Percentiles rank a stretch among this genome's conserved stretches.
These are phyloP conservation scores for Taphrina wiesneri DNA, from an alignment of 1,139 yeast species.

Conservation along the genomic window DNA sequence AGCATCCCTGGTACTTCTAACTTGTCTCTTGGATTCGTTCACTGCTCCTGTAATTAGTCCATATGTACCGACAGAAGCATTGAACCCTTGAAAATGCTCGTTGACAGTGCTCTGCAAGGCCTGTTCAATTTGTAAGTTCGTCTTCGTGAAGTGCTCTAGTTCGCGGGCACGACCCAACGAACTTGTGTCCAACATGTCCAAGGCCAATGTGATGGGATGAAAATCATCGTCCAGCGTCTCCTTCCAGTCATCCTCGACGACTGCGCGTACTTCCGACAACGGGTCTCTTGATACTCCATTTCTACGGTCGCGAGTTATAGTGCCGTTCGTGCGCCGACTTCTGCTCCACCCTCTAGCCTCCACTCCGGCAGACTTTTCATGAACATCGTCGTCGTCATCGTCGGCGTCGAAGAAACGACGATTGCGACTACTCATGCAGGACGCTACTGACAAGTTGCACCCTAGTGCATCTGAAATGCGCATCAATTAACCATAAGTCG, in stretches of 20 bases:
- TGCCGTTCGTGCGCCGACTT: background rate
- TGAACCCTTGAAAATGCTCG: constrained; percentile 78
- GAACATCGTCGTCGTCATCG: constrained; percentile 9
- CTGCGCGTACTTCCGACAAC: constrained; percentile 17
- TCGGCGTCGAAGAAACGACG: constrained; percentile 18
- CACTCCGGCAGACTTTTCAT: background rate
- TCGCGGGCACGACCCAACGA: constrained; percentile 85
- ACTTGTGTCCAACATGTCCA: constrained; percentile 76
- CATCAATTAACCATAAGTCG: too few relatives aligned
- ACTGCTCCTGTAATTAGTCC: constrained; percentile 61
- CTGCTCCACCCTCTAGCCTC: constrained; percentile 1
- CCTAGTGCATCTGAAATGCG: too few relatives aligned
- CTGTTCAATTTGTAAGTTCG: constrained; percentile 58
- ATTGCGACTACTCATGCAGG: background rate
- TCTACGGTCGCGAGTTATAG: constrained; percentile 12
- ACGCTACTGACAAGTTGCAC: too few relatives aligned
- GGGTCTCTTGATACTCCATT: constrained; percentile 29
- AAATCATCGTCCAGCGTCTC: constrained; percentile 44
- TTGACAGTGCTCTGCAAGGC: constrained; percentile 69
- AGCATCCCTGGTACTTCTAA: constrained; percentile 55
- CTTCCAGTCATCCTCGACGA: constrained; percentile 24
- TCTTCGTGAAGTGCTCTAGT: constrained; percentile 57
- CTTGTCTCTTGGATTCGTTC: constrained; percentile 58
- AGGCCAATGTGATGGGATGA: constrained; percentile 81
- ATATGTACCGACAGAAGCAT: constrained; percentile 76